These are phyloP conservation scores for Sporisorium scitamineum DNA, from an alignment of 1,284 basidiomycete species.

Conservation along the genomic window DNA sequence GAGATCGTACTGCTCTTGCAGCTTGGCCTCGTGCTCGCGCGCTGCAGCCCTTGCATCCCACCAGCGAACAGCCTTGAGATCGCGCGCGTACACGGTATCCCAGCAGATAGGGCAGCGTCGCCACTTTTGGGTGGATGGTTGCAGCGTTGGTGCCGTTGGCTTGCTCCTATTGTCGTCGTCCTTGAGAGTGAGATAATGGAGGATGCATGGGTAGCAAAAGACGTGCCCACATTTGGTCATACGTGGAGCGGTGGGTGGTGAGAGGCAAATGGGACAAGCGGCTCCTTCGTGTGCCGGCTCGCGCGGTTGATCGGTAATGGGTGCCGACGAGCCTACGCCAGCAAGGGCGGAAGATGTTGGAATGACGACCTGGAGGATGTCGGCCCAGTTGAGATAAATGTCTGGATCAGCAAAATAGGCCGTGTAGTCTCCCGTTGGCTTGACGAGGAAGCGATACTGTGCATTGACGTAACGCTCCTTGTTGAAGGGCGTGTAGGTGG, in stretches of 20 bases:
- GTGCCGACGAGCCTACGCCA: constrained; percentile 42
- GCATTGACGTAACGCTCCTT: constrained; percentile 68
- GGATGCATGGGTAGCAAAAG: constrained; percentile 68
- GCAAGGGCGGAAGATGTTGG: constrained; percentile 75
- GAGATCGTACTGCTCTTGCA: constrained; percentile 36
- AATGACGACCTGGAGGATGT: constrained; percentile 93
- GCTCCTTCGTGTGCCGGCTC: constrained; percentile 74
- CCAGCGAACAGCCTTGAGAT: constrained; percentile 88
- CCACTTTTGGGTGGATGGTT: constrained; percentile 53
- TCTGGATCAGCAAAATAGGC: constrained; percentile 65
- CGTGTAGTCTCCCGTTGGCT: constrained; percentile 66
- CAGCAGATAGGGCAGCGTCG: constrained; percentile 89
- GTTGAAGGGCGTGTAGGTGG: constrained; percentile 58
- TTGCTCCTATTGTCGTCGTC: constrained; percentile 26
- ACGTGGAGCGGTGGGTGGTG: constrained; percentile 86
- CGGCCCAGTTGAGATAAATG: constrained; percentile 72
- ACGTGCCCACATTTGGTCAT: constrained; percentile 99
- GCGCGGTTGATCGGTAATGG: constrained; percentile 36
- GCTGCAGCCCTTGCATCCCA: constrained; percentile 67
- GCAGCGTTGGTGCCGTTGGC: constrained; percentile 15
- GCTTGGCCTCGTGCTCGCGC: constrained; percentile 35
- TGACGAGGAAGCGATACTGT: constrained; percentile 68
- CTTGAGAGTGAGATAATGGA: constrained; percentile 78
- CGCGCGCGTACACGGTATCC: constrained; percentile 88
- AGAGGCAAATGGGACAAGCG: constrained; percentile 94